Evolutionary conservation across 371 early-diverging fungal species (phyloP).

Genomic region (Syncephalastrum racemosum): DNA sequence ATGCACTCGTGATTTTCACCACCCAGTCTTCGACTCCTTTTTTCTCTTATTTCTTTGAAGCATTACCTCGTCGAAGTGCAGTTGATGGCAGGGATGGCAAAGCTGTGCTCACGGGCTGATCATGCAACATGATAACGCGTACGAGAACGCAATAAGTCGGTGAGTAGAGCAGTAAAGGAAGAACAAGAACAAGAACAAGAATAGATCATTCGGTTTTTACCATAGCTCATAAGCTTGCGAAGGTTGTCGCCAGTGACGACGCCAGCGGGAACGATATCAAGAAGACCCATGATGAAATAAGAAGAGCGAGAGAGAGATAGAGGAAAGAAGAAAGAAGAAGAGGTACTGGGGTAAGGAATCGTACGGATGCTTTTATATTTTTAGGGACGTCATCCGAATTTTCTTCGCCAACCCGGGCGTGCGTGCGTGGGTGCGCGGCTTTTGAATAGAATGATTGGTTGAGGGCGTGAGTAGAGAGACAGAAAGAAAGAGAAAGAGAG

Average conservation of each 20-base stretch:
- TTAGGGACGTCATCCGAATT: too few species aligned
- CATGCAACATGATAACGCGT: not conserved
- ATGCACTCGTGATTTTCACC: slow-evolving; percentile 6
- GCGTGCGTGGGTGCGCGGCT: too few species aligned
- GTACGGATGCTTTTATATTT: not conserved
- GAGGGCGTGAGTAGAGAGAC: too few species aligned
- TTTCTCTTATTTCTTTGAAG: not conserved
- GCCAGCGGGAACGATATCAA: slow-evolving; percentile 84
- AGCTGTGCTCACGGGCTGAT: slow-evolving; percentile 72
- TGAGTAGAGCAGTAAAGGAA: slow-evolving; percentile 3
- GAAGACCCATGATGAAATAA: slow-evolving; percentile 64
- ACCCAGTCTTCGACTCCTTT: not conserved
- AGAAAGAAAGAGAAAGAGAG: too few species aligned
- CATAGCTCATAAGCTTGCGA: slow-evolving; percentile 80
- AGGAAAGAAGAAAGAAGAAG: not conserved
- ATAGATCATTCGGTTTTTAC: slow-evolving; percentile 31
- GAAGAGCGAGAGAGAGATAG: not conserved
- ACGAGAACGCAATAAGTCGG: not conserved
- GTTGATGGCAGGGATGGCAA: slow-evolving; percentile 94
- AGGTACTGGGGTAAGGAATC: not conserved
- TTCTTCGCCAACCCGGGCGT: too few species aligned
- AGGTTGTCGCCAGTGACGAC: slow-evolving; percentile 89
- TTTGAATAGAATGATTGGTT: too few species aligned
- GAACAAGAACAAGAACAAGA: not conserved
- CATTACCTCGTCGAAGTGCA: slow-evolving; percentile 80